Percentiles rank a stretch among this genome's conserved stretches.
phyloP scores from a whole-genome alignment of 768 basidiomycete genomes.

The Calocybe cyanea region DNA sequence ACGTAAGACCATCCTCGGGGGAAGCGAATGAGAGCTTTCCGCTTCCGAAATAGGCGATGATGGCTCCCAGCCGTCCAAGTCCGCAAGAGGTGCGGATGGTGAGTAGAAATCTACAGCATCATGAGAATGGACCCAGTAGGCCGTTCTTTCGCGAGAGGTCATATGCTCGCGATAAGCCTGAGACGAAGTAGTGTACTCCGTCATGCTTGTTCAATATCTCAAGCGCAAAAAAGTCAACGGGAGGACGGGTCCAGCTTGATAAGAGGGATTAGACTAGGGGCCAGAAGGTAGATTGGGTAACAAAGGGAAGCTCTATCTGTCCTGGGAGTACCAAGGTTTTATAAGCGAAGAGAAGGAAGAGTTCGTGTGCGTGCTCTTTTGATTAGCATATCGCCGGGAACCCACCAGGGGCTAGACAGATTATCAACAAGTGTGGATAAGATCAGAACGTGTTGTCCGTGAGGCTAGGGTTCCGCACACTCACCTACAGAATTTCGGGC shows the following conservation, averaged over 20 bases:
- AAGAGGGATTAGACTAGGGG: conserved; percentile 4
- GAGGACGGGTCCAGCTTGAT: conserved; percentile 13
- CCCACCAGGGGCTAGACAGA: conserved; percentile 28
- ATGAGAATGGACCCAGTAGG: conserved; percentile 54
- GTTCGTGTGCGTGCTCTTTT: conserved; percentile 16
- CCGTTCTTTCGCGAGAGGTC: conserved; percentile 58
- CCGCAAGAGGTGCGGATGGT: conserved; percentile 56
- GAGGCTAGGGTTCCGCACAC: conserved; percentile 24
- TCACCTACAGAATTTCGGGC: conserved; percentile 12
- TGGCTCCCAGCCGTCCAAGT: conserved; percentile 37
- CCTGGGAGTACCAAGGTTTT: conserved; percentile 28
- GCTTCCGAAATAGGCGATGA: conserved; percentile 44
- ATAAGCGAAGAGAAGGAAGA: conserved; percentile 26
- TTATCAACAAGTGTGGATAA: conserved; percentile 33
- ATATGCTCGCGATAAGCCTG: conserved; percentile 57
- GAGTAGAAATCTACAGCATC: conserved; percentile 45
- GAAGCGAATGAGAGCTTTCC: conserved; percentile 49
- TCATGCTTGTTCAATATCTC: conserved; percentile 37
- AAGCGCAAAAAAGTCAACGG: conserved; percentile 4
- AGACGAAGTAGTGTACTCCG: conserved; percentile 59
- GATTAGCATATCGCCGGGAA: conserved; percentile 31
- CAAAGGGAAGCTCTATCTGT: conserved; percentile 21
- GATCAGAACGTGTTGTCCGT: conserved; percentile 50
- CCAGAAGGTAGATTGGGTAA: conserved; percentile 20
- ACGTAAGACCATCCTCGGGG: conserved; percentile 70